Evolutionary conservation across 495 filamentous ascomycete genomes (phyloP), one percentile per base, ranked within the genome.

Genomic region (Penicillium ochrochloron): DNA sequence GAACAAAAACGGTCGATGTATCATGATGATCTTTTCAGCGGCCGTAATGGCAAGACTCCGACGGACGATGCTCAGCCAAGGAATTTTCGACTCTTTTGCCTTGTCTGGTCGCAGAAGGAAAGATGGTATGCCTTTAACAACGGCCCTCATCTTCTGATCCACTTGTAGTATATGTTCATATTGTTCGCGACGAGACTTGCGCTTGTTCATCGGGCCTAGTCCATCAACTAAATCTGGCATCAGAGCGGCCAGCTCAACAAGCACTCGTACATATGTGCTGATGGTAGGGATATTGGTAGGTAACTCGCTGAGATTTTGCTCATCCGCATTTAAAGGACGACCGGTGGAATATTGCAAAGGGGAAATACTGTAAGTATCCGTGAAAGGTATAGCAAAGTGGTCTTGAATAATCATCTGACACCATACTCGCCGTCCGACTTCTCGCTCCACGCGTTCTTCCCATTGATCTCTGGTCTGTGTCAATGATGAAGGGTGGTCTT

Each of bases 11-110:
- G 73, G 73, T 25, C 81, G 75, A 64, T 84, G 80, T 29, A 84
- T 79, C 82, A 83, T 83, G 56, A 84, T 84, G 42, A 84, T 79
- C 55, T 84, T 84, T 60, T 84, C 79, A 0, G 76, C 76, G n/a
- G 76, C 73, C 4, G 78, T 81, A 19, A 80, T 79, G 1, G 78
- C 75, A 5, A 82, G 66, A 56, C 76, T 73, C 21, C 77, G 71
- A n/a, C 80, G 73, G 8, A 80, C 80, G 25, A 75, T 75, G 2
- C 63, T 62, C 19, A 75, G 70, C 75, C 77, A 82, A 7, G 73
- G 72, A 5, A 81, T 74, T 53, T 76, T 75, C 11, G 68, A 65
- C 55, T 77, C 73, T 61, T 73, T 78, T 0, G 34, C 42, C 10
- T 58, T 62, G 23, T 77, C 72, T 0, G 66, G 55, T 1, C 71